A percentile compares a stretch with the other conserved stretches of the same genome.
These are phyloP conservation scores for Begonia peltatifolia DNA, from an alignment of 306 rosid species.

Conservation along the genomic window DNA sequence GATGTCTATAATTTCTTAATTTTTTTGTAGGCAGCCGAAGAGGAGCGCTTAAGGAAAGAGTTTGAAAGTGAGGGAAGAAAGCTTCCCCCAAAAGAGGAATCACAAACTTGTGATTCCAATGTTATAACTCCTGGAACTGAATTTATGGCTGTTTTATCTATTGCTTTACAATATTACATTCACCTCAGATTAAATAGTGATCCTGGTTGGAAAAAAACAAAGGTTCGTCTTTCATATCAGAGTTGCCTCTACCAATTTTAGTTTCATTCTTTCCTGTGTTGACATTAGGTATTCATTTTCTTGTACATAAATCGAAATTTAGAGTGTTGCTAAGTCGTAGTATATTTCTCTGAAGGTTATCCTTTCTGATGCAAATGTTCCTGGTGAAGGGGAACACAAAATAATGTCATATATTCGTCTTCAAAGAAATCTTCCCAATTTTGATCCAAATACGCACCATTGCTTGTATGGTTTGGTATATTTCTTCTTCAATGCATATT, in stretches of 20 bases:
- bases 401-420: slow-evolving; percentile 94
- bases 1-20: not conserved
- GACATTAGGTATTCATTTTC: not conserved
- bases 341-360: slow-evolving; percentile 44
- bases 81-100: slow-evolving; percentile 73
- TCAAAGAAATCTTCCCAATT: slow-evolving; percentile 89
- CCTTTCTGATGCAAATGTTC: slow-evolving; percentile 99
- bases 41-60: slow-evolving; percentile 71
- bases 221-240: slow-evolving; percentile 28
- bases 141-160: slow-evolving; percentile 80
- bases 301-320: no score
- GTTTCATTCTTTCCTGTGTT: slow-evolving; percentile 1
- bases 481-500: slow-evolving; percentile 23
- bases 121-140: slow-evolving; percentile 97
- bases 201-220: slow-evolving; percentile 86
- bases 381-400: slow-evolving; percentile 99
- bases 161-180: slow-evolving; percentile 89
- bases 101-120: slow-evolving; percentile 75
- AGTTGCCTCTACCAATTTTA: slow-evolving; percentile 4
- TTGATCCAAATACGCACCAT: slow-evolving; percentile 90
- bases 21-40: slow-evolving; percentile 68
- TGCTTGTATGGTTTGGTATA: slow-evolving; percentile 99
- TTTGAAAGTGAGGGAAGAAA: slow-evolving; percentile 93
- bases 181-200: slow-evolving; percentile 93
- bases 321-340: not conserved